Evolutionary conservation across 2,329 filamentous ascomycete genomes (phyloP), one percentile per base, ranked within the genome.

Genomic region (Neopestalotiopsis clavispora): DNA sequence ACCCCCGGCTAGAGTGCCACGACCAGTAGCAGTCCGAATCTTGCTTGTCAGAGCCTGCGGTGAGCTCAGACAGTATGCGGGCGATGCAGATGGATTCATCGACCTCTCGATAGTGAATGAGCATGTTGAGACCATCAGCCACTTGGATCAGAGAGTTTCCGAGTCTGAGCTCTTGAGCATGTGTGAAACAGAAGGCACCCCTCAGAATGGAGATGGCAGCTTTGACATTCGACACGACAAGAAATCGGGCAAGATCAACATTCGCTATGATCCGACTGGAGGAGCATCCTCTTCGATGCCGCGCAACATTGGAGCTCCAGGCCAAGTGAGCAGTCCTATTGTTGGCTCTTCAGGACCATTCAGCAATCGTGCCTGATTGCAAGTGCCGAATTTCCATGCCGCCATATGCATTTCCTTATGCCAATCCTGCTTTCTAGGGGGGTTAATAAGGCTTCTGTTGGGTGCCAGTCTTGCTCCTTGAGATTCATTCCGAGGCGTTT

Each of bases 121-220:
- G 10, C 86, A 88, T 67, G 85, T 93, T 38, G 89, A 90, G 67
- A 83, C 83, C 42, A 81, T 87, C n/a, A 85, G 85, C 67, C 77
- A 83, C 32, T 74, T 79, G 17, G 78, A 80, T 28, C 23, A 28
- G 6, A 74, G 78, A 3, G 74, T 89, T 84, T 79, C 84, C 72
- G 79, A 89, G 84, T 76, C 86, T 32, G 95, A 98, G 75, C 86
- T 98, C 74, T 85, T 95, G 52, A 90, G 93, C 68, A 91, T 97
- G 69, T 96, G 93, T 78, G 95, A 98, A 75, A 97, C 95, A 0
- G 94, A 97, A 78, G 96, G 96, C 68, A 97, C 92, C 75, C 78
- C 84, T 2, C 89, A 91, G 69, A 98, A 98, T 75, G 96, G 96
- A 60, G 95, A 95, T 59, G 96, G 96, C n/a, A 91, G 88, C 32